Evolutionary conservation across 2,329 filamentous ascomycete species (phyloP).

Genomic region (Exophiala xenobiotica): DNA sequence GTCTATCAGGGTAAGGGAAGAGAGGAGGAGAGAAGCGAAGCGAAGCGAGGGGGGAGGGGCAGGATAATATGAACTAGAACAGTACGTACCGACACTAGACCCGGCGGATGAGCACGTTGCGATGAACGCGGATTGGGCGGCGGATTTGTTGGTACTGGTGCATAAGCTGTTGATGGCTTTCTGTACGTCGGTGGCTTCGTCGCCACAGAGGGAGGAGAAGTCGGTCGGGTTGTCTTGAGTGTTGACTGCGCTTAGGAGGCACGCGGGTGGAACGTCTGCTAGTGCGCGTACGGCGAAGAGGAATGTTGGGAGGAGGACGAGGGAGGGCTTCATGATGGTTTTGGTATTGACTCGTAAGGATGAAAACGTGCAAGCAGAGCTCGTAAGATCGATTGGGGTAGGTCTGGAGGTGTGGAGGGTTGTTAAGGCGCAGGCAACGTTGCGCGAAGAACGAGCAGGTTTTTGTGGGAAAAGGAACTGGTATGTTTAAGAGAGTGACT

Average conservation of each 20-base stretch:
- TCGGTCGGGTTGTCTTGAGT: slow-evolving; percentile 40
- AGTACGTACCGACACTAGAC: slow-evolving; percentile 40
- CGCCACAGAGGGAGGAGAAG: slow-evolving; percentile 41
- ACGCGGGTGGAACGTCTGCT: slow-evolving; percentile 49
- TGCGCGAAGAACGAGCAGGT: too few relatives aligned
- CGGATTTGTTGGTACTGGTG: slow-evolving; percentile 31
- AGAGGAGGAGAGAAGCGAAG: too few relatives aligned
- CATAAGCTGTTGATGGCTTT: slow-evolving; percentile 40
- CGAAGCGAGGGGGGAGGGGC: slow-evolving; percentile 1
- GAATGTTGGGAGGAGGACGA: slow-evolving; percentile 49
- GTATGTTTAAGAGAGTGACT: neutral
- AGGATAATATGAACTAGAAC: slow-evolving; percentile 21
- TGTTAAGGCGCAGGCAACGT: too few relatives aligned
- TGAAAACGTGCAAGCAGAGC: neutral
- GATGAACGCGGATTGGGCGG: slow-evolving; percentile 41
- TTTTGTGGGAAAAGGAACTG: neutral
- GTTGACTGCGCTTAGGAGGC: slow-evolving; percentile 52
- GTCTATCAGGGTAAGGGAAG: too few relatives aligned
- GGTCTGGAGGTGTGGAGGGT: too few relatives aligned
- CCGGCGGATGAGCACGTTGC: slow-evolving; percentile 42
- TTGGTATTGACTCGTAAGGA: neutral
- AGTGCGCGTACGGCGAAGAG: slow-evolving; percentile 44
- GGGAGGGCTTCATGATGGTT: slow-evolving; percentile 23
- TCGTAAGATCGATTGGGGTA: too few relatives aligned
- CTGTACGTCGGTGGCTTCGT: slow-evolving; percentile 37